A percentile compares a stretch with the other conserved stretches of the same genome.
phyloP scores from a whole-genome alignment of 2,329 filamentous ascomycete species.

The Fusarium kyushuense region DNA sequence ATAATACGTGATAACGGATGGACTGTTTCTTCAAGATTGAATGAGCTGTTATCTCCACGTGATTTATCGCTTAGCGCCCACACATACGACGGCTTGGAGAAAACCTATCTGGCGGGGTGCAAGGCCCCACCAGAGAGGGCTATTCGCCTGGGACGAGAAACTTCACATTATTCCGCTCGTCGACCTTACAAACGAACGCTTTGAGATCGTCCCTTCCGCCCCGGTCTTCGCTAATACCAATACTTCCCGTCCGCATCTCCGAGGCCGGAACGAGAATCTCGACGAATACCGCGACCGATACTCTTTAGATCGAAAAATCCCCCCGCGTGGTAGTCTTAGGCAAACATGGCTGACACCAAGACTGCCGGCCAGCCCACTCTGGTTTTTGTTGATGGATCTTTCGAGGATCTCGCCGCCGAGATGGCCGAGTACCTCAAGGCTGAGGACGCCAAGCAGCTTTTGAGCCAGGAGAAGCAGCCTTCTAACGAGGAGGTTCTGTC shows the following conservation, averaged over 20 bases:
- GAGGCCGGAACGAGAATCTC: slow-evolving; percentile 36
- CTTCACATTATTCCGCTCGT: slow-evolving; percentile 49
- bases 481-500: slow-evolving; percentile 86
- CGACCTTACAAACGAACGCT: slow-evolving; percentile 47
- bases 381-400: slow-evolving; percentile 88
- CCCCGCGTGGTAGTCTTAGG: slow-evolving; percentile 35
- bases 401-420: slow-evolving; percentile 92
- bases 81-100: slow-evolving; percentile 59
- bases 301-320: slow-evolving; percentile 30
- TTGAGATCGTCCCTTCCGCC: slow-evolving; percentile 44
- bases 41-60: slow-evolving; percentile 37
- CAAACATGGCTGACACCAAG: slow-evolving; percentile 51
- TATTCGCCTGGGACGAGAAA: slow-evolving; percentile 53
- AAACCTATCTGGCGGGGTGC: slow-evolving; percentile 53
- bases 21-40: not conserved
- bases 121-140: slow-evolving; percentile 55
- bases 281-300: slow-evolving; percentile 39
- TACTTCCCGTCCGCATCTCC: slow-evolving; percentile 30
- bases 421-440: slow-evolving; percentile 94
- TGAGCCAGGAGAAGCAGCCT: slow-evolving; percentile 75
- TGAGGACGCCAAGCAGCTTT: slow-evolving; percentile 80
- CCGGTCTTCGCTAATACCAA: slow-evolving; percentile 24
- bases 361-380: slow-evolving; percentile 67
- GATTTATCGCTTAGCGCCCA: slow-evolving; percentile 59
- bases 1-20: not conserved